Base-by-base conservation (phyloP, 2,329 filamentous ascomycete genomes). In the Bretziella fagacearum region DNA sequence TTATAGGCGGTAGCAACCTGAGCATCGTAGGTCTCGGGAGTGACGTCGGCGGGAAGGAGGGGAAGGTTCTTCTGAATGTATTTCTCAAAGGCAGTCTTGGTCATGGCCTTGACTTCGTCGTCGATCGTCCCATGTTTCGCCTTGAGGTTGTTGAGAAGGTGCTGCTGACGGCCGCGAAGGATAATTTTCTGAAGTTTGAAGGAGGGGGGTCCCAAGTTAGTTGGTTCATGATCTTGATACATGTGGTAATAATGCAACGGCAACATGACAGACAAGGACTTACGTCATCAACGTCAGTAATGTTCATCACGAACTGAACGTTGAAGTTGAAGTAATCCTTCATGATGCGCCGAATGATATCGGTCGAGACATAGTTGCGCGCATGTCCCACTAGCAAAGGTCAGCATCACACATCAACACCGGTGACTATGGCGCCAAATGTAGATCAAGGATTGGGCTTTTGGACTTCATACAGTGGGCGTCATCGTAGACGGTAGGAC, bases 301-400 rank as follows among this genome's bases (percentile, higher is more conserved):
- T 85, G 64, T 93, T 93, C 80, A 93, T 91, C 54, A 93, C 83
- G 64, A 93, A 93, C 51, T 79, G 76, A 54, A 94, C 75, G 35
- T 85, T 67, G 61, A 82, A 91, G 52, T 77, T 75, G 60, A 93
- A 93, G 63, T 91, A 89, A 60, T 89, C 77, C 57, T 73, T 69
- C 62, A 93, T 64, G 55, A 93, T 84, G 56, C 86, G 77, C 52
- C 86, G 74, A 55, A 93, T 78, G 53, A 93, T 86, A 61, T 94
- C 86, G 39, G 84, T 89, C 43, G 80, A 84, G 53, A 93, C 83
- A 72, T 93, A 93, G 65, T 93, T 93, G 55, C 84, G 71, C 25
- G 84, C 85, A 62, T 93, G 85, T 25, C 84, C 80, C 39, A 89
- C 49, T 51, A 46, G 6, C 13, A 13, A 7, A 29, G 27, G 18